Base-by-base conservation (phyloP, 768 basidiomycete genomes). In the Auricularia sp. region DNA sequence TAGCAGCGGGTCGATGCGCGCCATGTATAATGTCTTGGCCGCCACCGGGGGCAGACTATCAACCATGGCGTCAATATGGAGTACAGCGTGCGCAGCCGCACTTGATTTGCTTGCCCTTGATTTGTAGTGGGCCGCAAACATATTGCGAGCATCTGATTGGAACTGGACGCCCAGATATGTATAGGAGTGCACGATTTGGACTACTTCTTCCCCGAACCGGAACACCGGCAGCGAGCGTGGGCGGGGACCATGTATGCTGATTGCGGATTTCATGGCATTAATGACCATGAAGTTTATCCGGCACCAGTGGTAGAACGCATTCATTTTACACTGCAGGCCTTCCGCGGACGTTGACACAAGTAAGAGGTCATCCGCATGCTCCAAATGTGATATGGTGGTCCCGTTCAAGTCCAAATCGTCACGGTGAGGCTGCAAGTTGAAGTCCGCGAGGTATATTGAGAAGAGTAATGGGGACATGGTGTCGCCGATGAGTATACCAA, bases 401-500 rank as follows among this genome's bases (percentile, higher is more conserved):
- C 62, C 64, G 14, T 51, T 47, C n/a, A 71, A 65, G 2, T 34
- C 23, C 18, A 71, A 39, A 62, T 73, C 70, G 39, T 68, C 66
- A 4, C 21, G 7, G 64, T 71, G 65, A 10, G 36, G 16, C 0
- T 47, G 58, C 23, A 67, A 54, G 29, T 39, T 51, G 18, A 72
- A 61, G 64, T 71, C 73, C 0, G 70, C 65, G 36, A 74, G 64
- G 65, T 71, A 72, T 3, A 73, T 36, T 47, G 65, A 72, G 71
- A 72, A 74, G 18, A 73, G 68, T 3, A 66, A 62, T 2, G 72
- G 73, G 1, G 72, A 74, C 0, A 67, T 66, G 7, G 72, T 68
- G 65, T 74, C 72, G 1, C 73, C 72, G 2, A 68, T 73, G 5
- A 74, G 66, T 2, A 72, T 66, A 29, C 73, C 72, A 11, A 71